Base-by-base conservation (phyloP, 73 alveolate species). In the Breviolum minutum region DNA sequence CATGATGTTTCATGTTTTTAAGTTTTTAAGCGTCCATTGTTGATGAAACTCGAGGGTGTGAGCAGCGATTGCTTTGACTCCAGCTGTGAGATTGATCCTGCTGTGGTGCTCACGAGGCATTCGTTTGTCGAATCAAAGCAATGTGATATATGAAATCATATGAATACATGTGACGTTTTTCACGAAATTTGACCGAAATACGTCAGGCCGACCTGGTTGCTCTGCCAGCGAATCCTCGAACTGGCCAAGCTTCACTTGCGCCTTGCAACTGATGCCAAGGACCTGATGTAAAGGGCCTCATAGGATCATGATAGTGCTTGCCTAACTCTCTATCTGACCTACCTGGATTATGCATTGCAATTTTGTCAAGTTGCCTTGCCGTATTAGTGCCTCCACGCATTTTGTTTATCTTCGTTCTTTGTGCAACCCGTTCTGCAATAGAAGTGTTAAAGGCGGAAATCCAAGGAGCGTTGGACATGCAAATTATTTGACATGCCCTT, bases 61-160 rank as follows among this genome's bases (percentile, higher is more conserved):
- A 60, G 89, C 88, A 91, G 97, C 77, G 97, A 91, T 32, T 91
- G 97, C 97, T 91, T 91, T 88, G 63, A 91, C 48, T 22, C 66
- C 66, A 71, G 40, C 88, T 91, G 83, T 63, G 97, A 91, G 40
- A 80, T 91, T 62, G 97, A 91, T 30, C 97, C 97, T 11, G 87
- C 97, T 5, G 97, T 91, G 97, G 61, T 91, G 88, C 97, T 91
- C 30, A 54, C 97, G 24, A 91, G 97, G 97, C 77, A 13, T 30
- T 11, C 87, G 63, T 22, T 16, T 77, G 5, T 30, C 64, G 63
- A n/a, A 77, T 16, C 27, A n/a, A n/a, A n/a, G n/a, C n/a, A n/a
- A n/a, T n/a, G n/a, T n/a, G n/a, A n/a, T n/a, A n/a, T n/a, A n/a
- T n/a, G n/a, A n/a, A n/a, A n/a, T n/a, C n/a, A n/a, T n/a, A n/a